A percentile compares a stretch with the other conserved stretches of the same genome.
phyloP scores from a whole-genome alignment of 768 basidiomycete species.

The Leucosporidium scottii region DNA sequence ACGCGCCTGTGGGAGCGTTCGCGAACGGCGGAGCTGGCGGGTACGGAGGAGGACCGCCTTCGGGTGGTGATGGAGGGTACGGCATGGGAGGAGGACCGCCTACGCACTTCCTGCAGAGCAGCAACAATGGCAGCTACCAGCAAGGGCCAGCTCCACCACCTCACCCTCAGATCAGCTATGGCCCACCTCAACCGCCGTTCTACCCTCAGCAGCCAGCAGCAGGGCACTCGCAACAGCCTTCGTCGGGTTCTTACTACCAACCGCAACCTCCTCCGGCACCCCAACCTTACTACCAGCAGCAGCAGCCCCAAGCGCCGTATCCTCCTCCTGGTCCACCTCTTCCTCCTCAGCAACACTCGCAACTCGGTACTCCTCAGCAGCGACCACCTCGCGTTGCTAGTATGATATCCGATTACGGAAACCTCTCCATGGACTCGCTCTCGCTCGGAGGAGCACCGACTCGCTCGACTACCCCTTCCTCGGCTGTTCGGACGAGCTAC shows the following conservation, averaged over 20 bases:
- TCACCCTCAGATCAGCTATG: not conserved
- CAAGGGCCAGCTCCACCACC: not conserved
- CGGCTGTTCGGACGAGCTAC: constrained; percentile 3
- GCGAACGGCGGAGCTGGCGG: not conserved
- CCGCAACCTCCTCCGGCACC: constrained; percentile 4
- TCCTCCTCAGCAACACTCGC: not conserved
- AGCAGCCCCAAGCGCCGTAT: not conserved
- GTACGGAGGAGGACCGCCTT: no score
- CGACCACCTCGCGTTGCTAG: not conserved
- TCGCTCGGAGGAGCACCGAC: not conserved
- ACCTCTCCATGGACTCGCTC: not conserved
- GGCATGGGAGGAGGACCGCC: not conserved
- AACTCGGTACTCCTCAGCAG: not conserved
- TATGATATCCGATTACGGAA: not conserved
- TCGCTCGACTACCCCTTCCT: not conserved
- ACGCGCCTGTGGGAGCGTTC: not conserved
- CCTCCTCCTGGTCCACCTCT: constrained; percentile 1
- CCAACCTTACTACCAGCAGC: constrained; percentile 13
- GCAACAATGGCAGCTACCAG: not conserved
- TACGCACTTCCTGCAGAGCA: not conserved
- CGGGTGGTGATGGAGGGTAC: no score
- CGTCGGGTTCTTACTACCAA: constrained; percentile 12
- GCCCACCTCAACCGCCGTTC: constrained; percentile 4
- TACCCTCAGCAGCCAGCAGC: not conserved
- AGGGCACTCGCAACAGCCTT: constrained; percentile 1